These are phyloP conservation scores for Endogone sp. DNA, from an alignment of 192 early-diverging fungal species.

Conservation along the genomic window DNA sequence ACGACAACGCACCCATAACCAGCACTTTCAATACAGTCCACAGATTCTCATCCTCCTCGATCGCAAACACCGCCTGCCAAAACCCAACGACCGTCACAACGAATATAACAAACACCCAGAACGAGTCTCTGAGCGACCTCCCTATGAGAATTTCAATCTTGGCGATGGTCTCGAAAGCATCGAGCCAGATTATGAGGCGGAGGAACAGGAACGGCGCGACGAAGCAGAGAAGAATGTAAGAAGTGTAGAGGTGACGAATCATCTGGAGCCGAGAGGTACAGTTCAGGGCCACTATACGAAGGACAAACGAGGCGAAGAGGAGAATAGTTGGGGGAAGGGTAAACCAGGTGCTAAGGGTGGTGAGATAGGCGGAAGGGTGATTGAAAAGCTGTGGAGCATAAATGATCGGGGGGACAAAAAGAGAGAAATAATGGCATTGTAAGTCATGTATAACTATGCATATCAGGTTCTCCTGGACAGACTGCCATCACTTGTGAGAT, in stretches of 20 bases:
- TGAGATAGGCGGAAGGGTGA: background rate
- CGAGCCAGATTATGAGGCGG: background rate
- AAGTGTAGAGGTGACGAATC: background rate
- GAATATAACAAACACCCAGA: conserved; percentile 14
- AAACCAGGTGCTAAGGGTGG: background rate
- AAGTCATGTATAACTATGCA: no score
- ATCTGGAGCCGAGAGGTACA: background rate
- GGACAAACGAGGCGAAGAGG: background rate
- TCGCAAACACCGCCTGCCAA: conserved; percentile 20
- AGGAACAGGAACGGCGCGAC: background rate
- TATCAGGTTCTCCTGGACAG: no score
- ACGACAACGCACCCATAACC: conserved; percentile 31
- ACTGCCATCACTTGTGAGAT: no score
- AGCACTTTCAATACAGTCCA: conserved; percentile 14
- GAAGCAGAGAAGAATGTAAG: background rate
- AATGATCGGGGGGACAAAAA: background rate
- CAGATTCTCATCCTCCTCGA: conserved; percentile 21
- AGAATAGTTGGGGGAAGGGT: background rate
- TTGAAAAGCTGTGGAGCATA: no score
- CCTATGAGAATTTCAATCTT: conserved; percentile 5
- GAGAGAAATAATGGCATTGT: no score
- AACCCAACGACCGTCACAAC: conserved; percentile 15
- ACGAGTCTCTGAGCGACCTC: conserved; percentile 9
- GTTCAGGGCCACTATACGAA: background rate
- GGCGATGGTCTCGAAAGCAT: background rate